Percentiles rank a stretch among this genome's conserved stretches.
Evolutionary conservation across 1,139 yeast species (phyloP).

Genomic region (Pichia sp.): DNA sequence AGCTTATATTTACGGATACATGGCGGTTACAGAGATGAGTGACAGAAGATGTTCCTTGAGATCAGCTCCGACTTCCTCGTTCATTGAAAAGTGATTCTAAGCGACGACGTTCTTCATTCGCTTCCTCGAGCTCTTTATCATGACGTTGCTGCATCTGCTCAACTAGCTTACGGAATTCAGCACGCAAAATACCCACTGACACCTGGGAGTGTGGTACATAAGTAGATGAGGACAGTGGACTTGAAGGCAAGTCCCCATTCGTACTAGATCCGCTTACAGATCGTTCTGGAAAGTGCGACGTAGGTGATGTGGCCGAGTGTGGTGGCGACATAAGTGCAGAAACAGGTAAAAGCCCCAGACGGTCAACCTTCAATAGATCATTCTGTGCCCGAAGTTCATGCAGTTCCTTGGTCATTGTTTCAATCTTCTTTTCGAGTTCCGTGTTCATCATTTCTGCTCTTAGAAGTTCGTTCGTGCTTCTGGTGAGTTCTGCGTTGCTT

Average conservation of each 20-base stretch:
- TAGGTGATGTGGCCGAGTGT: too few species aligned
- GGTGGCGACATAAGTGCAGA: conserved; percentile 3
- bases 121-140: conserved; percentile 25
- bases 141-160: conserved; percentile 35
- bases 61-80: too few species aligned
- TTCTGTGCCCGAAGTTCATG: conserved; percentile 41
- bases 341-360: conserved; percentile 29
- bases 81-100: too few species aligned
- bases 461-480: conserved; percentile 2
- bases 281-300: too few species aligned
- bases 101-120: too few species aligned
- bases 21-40: too few species aligned
- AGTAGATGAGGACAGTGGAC: too few species aligned
- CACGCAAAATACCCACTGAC: conserved; percentile 39
- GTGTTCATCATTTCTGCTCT: conserved; percentile 27
- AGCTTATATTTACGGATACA: too few species aligned
- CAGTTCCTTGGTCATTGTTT: conserved; percentile 40
- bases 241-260: too few species aligned
- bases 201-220: not conserved
- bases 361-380: conserved; percentile 43
- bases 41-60: too few species aligned
- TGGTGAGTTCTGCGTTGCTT: conserved; percentile 1
- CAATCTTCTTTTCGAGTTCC: conserved; percentile 27
- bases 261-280: too few species aligned
- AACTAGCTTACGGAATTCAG: conserved; percentile 66